Evolutionary conservation across 768 basidiomycete genomes (phyloP).

Genomic region (Neoboletus magnificus): DNA sequence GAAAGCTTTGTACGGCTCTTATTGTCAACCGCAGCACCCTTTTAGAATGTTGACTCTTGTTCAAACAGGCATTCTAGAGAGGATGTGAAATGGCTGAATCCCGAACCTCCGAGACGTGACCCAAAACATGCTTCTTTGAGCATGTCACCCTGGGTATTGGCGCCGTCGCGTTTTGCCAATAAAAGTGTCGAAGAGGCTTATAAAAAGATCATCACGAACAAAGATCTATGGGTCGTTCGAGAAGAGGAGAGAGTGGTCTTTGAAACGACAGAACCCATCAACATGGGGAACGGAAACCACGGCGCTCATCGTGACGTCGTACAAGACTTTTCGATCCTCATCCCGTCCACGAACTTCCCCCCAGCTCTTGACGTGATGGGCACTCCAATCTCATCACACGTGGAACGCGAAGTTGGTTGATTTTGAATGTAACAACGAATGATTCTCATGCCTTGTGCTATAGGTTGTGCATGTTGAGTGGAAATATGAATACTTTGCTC

Average conservation of each 20-base stretch:
- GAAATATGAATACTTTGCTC: slow-evolving; percentile 20
- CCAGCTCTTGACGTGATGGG: background rate
- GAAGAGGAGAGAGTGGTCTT: background rate
- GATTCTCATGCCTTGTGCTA: background rate
- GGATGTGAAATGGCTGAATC: background rate
- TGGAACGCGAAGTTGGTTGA: background rate
- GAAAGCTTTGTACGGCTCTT: slow-evolving; percentile 6
- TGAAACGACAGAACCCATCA: background rate
- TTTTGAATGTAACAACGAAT: background rate
- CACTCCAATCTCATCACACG: accelerated
- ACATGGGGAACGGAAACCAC: background rate
- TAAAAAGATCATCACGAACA: background rate
- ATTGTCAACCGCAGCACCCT: background rate
- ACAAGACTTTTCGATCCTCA: background rate
- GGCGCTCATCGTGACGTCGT: background rate
- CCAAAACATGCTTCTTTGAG: too few relatives aligned
- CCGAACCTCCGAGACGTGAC: background rate
- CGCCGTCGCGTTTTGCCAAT: background rate
- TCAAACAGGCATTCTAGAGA: background rate
- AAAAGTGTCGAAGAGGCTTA: background rate
- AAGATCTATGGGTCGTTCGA: background rate
- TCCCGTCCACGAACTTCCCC: background rate
- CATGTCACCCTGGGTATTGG: background rate
- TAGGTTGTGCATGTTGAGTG: slow-evolving; percentile 1
- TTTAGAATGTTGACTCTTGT: background rate